phyloP scores from a whole-genome alignment of 805 yeast genomes.

The Saccharomyces jurei region DNA sequence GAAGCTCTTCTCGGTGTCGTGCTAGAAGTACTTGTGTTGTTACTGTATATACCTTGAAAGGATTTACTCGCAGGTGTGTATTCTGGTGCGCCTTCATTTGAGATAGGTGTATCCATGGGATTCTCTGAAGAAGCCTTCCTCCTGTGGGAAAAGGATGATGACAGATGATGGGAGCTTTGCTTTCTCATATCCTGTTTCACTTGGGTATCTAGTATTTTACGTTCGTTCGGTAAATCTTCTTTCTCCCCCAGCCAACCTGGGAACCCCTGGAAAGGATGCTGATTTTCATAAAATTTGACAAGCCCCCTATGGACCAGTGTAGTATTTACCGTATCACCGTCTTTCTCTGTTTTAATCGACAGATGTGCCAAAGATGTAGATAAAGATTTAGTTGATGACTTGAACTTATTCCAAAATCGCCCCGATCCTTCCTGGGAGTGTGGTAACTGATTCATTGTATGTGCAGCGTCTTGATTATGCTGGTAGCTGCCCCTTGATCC shows the following conservation, averaged over 20 bases:
- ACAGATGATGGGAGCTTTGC: slow-evolving; percentile 4
- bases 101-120: background rate
- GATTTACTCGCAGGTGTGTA: background rate
- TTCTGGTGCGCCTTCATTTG: background rate
- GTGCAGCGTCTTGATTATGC: background rate
- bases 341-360: slow-evolving; percentile 31
- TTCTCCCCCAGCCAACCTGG: slow-evolving; percentile 34
- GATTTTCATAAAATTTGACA: slow-evolving; percentile 32
- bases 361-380: slow-evolving; percentile 24
- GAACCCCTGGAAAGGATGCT: slow-evolving; percentile 29
- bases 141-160: slow-evolving; percentile 5
- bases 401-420: slow-evolving; percentile 27
- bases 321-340: slow-evolving; percentile 35
- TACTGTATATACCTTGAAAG: background rate
- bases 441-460: background rate
- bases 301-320: slow-evolving; percentile 41
- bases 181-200: slow-evolving; percentile 8
- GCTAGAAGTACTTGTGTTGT: background rate
- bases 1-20: background rate
- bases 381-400: slow-evolving; percentile 25
- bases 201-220: slow-evolving; percentile 25
- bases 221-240: slow-evolving; percentile 28
- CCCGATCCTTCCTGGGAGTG: slow-evolving; percentile 11
- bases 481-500: background rate
- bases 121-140: slow-evolving; percentile 10